phyloP scores from a whole-genome alignment of 169 alveolate species.

The Eimeria falciformis region DNA sequence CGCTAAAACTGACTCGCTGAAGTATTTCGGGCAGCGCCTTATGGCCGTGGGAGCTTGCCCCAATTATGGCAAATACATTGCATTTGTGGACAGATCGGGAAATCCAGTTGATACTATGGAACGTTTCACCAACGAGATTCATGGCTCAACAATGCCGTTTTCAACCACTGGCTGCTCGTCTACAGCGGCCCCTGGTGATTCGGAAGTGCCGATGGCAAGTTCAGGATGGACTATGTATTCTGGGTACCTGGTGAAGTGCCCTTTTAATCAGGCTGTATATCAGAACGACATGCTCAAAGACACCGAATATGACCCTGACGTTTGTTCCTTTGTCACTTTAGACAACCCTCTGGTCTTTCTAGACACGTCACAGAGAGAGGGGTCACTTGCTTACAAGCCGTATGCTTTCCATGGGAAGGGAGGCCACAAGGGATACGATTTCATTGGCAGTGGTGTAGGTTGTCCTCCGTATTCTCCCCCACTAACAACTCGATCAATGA shows the following conservation, averaged over 20 bases:
- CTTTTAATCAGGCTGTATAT: constrained; percentile 71
- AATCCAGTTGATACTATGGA: not conserved
- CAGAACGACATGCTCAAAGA: constrained; percentile 72
- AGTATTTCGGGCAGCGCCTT: constrained; percentile 46
- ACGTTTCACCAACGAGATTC: constrained; percentile 78
- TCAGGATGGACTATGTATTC: constrained; percentile 79
- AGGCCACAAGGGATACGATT: constrained; percentile 78
- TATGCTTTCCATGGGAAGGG: constrained; percentile 80
- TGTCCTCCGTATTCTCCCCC: constrained; percentile 80
- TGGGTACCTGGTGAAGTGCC: constrained; percentile 75
- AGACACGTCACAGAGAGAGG: constrained; percentile 53
- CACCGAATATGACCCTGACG: constrained; percentile 60
- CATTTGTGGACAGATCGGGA: constrained; percentile 71
- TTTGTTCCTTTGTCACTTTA: constrained; percentile 71
- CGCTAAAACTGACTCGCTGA: constrained; percentile 68
- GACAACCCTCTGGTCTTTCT: constrained; percentile 68
- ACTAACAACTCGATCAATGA: constrained; percentile 54
- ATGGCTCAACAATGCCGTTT: constrained; percentile 73
- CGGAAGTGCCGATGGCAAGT: constrained; percentile 74
- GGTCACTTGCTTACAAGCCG: constrained; percentile 31
- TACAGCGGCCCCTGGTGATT: constrained; percentile 43
- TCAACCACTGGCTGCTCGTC: constrained; percentile 58
- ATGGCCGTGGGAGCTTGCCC: constrained; percentile 81
- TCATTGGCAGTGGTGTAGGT: constrained; percentile 77
- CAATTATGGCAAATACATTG: constrained; percentile 77